Base-by-base conservation (phyloP, 2,329 filamentous ascomycete genomes). In the Aspergillus ustus region DNA sequence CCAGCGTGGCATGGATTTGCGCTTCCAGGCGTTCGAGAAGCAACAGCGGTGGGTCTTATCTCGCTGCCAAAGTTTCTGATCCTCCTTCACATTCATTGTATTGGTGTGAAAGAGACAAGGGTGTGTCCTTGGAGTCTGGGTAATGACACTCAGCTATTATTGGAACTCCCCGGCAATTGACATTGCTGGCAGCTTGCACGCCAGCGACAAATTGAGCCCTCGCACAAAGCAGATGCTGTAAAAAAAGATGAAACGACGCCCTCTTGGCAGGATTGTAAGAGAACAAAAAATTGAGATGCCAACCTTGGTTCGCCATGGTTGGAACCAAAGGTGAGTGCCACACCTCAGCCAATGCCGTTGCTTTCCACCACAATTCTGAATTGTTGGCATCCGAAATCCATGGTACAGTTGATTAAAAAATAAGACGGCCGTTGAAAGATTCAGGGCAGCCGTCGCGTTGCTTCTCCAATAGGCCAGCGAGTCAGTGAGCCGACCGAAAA, bases 231-330 rank as follows among this genome's bases (percentile, higher is more conserved):
- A 40, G 20, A 9, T 15, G 15, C 2, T 25, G 34, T 45, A 15
- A 44, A 22, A 51, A 53, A 19, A 44, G 46, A 50, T 51, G 54
- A 50, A 44, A 50, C 31, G 31, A 43, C 19, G 19, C 45, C 22
- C n/a, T 40, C 34, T 40, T 19, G 22, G 53, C 48, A 31, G 15
- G 7, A 29, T 11, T 45, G 19, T 46, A 31, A 52, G 29, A 53
- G n/a, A 45, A 59, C 15, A 46, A 46, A 25, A 52, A 59, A n/a
- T 46, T 40, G 46, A 20, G 48, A 8, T 34, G 5, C 31, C 43
- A 49, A 52, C 56, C 56, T 7, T 59, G 56, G 56, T 37, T 50
- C 15, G 52, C 15, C 17, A 48, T 48, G 60, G 56, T 37, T 49
- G 46, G 52, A 25, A 40, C 37, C 60, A 59, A 52, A 46, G 46